Percentiles rank a stretch among this genome's conserved stretches.
phyloP scores from a whole-genome alignment of 805 yeast genomes.

The Trichomonascus vanleenenianus region DNA sequence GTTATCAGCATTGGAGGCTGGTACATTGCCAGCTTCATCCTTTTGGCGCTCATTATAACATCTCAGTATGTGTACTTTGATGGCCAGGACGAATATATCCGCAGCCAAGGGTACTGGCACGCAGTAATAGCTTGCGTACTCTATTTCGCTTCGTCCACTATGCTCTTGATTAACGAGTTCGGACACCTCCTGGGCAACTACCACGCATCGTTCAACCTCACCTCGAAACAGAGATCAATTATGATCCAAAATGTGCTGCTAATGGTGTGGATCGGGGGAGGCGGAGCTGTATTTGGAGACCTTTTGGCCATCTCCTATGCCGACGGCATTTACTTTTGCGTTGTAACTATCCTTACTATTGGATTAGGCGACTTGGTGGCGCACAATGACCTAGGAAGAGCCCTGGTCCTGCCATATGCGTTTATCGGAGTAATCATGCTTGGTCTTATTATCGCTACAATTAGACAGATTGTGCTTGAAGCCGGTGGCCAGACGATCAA shows the following conservation, averaged over 20 bases:
- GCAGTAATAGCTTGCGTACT: constrained; percentile 59
- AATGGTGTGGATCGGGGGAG: constrained; percentile 64
- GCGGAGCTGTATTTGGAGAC: constrained; percentile 50
- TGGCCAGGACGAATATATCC: constrained; percentile 15
- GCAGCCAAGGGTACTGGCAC: constrained; percentile 69
- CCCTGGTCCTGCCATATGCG: constrained; percentile 55
- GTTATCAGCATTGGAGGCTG: constrained; percentile 55
- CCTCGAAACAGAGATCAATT: constrained; percentile 59
- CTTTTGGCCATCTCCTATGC: constrained; percentile 48
- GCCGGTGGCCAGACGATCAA: constrained; percentile 55
- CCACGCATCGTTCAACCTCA: constrained; percentile 63
- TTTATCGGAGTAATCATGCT: constrained; percentile 61
- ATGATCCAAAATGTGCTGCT: constrained; percentile 64
- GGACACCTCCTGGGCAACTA: constrained; percentile 57
- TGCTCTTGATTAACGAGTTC: constrained; percentile 48
- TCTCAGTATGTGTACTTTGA: constrained; percentile 29
- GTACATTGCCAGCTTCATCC: constrained; percentile 47
- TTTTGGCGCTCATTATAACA: constrained; percentile 42
- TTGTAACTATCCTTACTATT: constrained; percentile 66
- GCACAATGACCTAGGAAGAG: constrained; percentile 42
- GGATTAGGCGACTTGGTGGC: constrained; percentile 78
- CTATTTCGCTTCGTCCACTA: constrained; percentile 49
- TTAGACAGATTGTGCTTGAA: constrained; percentile 55
- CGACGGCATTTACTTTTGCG: constrained; percentile 62
- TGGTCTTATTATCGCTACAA: constrained; percentile 67